These are phyloP conservation scores for Aureobasidium sp. DNA, from an alignment of 2,329 filamentous ascomycete genomes.

Conservation along the genomic window DNA sequence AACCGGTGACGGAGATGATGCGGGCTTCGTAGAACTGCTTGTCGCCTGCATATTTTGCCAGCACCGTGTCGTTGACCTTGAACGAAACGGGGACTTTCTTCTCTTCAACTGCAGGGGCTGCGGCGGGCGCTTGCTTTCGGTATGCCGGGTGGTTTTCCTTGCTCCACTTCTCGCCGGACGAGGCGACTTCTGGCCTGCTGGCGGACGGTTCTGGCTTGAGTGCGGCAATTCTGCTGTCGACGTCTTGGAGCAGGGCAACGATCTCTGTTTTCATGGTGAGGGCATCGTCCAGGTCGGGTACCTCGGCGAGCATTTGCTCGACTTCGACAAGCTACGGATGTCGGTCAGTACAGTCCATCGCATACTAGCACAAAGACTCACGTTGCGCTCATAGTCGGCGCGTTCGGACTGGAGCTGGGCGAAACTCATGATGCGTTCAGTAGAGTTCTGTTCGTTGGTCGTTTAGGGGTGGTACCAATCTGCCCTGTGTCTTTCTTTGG, in stretches of 20 bases:
- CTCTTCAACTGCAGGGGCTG: slow-evolving; percentile 27
- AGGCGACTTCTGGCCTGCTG: slow-evolving; percentile 32
- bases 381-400: slow-evolving; percentile 11
- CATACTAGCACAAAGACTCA: not conserved
- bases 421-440: slow-evolving; percentile 23
- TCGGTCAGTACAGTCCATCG: not conserved
- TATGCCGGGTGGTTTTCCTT: slow-evolving; percentile 46
- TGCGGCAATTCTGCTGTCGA: slow-evolving; percentile 74
- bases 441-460: slow-evolving; percentile 14
- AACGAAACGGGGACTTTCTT: slow-evolving; percentile 47
- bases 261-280: slow-evolving; percentile 71
- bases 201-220: slow-evolving; percentile 36
- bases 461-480: slow-evolving; percentile 5
- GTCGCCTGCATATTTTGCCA: slow-evolving; percentile 91
- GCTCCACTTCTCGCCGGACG: slow-evolving; percentile 55
- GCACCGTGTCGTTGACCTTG: slow-evolving; percentile 79
- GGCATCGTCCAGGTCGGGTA: slow-evolving; percentile 72
- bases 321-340: slow-evolving; percentile 64
- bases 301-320: slow-evolving; percentile 64
- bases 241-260: slow-evolving; percentile 68
- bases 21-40: slow-evolving; percentile 84
- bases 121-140: slow-evolving; percentile 31
- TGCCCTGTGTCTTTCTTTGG: not conserved
- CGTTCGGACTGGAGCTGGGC: slow-evolving; percentile 13
- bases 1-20: slow-evolving; percentile 90